Conservation (phyloP, 306 rosid species). For the Prunus fruticosa region DNA sequence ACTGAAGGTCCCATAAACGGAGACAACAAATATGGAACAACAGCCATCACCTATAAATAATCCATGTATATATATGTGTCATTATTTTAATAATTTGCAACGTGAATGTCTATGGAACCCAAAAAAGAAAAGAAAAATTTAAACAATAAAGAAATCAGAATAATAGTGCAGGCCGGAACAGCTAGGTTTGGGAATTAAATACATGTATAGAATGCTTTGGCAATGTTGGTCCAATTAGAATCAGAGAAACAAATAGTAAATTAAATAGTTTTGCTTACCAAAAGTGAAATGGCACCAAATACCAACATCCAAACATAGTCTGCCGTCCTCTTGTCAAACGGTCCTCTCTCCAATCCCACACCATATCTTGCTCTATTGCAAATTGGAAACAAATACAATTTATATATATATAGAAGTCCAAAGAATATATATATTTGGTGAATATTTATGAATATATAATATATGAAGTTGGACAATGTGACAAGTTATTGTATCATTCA, state of each 20-base stretch:
- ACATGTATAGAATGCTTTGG: too few species aligned
- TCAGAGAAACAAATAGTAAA: background rate
- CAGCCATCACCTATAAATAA: slow-evolving; percentile 48
- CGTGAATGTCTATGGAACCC: background rate
- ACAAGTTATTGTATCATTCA: too few species aligned
- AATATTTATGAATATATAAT: too few species aligned
- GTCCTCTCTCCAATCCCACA: slow-evolving; percentile 66
- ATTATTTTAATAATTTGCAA: too few species aligned
- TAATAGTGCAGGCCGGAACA: too few species aligned
- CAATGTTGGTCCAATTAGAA: background rate
- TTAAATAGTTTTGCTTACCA: slow-evolving; percentile 38
- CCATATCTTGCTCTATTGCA: slow-evolving; percentile 67
- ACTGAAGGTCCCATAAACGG: slow-evolving; percentile 57
- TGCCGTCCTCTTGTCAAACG: slow-evolving; percentile 81
- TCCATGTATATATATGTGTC: background rate
- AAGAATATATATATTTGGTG: too few species aligned
- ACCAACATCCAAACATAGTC: slow-evolving; percentile 73
- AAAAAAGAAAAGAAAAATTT: background rate
- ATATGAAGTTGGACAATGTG: background rate
- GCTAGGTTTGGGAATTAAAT: too few species aligned
- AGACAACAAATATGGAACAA: slow-evolving; percentile 33
- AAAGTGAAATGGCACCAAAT: slow-evolving; percentile 69
- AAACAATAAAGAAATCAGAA: too few species aligned
- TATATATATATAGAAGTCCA: too few species aligned
- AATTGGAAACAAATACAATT: background rate